Evolutionary conservation across 108 stramenopile species (phyloP).

Genomic region (Cyclotella kingstonii): DNA sequence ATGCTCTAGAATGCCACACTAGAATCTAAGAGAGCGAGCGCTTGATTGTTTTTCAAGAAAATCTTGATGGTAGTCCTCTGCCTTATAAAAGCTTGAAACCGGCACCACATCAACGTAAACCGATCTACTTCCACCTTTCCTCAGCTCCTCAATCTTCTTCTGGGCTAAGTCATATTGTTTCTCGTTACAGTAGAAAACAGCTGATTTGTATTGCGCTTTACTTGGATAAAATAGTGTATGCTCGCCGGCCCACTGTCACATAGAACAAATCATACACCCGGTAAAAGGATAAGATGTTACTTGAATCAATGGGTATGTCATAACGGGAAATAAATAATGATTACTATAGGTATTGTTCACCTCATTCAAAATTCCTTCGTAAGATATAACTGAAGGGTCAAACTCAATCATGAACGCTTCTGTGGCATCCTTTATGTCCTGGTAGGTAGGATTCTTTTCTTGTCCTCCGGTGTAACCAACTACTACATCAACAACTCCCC

Average conservation of each 20-base stretch:
- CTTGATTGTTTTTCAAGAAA: conserved; percentile 54
- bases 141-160: conserved; percentile 35
- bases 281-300: neutral
- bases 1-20: too few relatives aligned
- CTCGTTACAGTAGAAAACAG: conserved; percentile 49
- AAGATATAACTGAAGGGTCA: conserved; percentile 53
- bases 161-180: conserved; percentile 43
- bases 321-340: neutral
- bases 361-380: conserved; percentile 54
- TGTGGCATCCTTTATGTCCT: conserved; percentile 64
- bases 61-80: conserved; percentile 69
- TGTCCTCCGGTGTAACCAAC: conserved; percentile 74
- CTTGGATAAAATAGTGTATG: conserved; percentile 45
- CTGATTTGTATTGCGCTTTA: conserved; percentile 61
- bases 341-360: neutral
- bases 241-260: conserved; percentile 41
- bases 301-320: neutral
- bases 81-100: conserved; percentile 52
- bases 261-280: neutral
- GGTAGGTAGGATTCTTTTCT: conserved; percentile 62
- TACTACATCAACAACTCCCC: conserved; percentile 53
- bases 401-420: conserved; percentile 72
- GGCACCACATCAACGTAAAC: conserved; percentile 62
- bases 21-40: conserved; percentile 6
- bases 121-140: conserved; percentile 19